Conservation (phyloP, 768 basidiomycete genomes). For the Amanita rimosa region DNA sequence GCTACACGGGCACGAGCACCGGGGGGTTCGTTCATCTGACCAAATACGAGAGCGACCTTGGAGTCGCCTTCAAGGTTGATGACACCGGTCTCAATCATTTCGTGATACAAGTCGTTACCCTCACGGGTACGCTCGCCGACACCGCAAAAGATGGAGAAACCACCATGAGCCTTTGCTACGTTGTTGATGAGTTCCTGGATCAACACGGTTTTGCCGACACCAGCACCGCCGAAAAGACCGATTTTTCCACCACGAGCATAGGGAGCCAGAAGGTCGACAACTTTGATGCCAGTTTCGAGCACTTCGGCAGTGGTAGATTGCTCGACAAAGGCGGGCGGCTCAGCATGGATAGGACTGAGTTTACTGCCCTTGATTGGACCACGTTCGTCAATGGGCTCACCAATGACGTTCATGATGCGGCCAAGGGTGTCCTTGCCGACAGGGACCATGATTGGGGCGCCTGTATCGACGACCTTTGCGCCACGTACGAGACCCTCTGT, state of each 20-base stretch:
- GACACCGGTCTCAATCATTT: conserved; percentile 99
- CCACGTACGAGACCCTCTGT: conserved; percentile 99
- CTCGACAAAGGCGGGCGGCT: conserved; percentile 94
- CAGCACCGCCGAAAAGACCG: conserved; percentile 99
- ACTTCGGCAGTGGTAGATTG: conserved; percentile 99
- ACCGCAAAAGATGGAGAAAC: conserved; percentile 99
- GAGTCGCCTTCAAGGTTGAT: conserved; percentile 99
- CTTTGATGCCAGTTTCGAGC: conserved; percentile 99
- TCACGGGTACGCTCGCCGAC: conserved; percentile 99
- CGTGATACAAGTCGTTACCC: conserved; percentile 98
- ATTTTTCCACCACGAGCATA: conserved; percentile 99
- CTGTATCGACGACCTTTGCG: conserved; percentile 94
- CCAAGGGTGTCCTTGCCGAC: conserved; percentile 92
- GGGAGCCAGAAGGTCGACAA: conserved; percentile 98
- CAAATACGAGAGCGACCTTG: conserved; percentile 99
- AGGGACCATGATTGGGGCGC: conserved; percentile 92
- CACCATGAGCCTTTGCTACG: conserved; percentile 99
- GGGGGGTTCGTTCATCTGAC: conserved; percentile 99
- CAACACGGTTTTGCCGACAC: conserved; percentile 99
- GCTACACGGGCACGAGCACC: conserved; percentile 99
- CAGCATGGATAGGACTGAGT: conserved; percentile 88
- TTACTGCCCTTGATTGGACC: conserved; percentile 97
- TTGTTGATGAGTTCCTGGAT: conserved; percentile 99
- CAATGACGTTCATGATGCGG: conserved; percentile 99
- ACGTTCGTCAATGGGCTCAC: conserved; percentile 99